phyloP scores from a whole-genome alignment of 805 yeast genomes.

The Candida lessepsii region DNA sequence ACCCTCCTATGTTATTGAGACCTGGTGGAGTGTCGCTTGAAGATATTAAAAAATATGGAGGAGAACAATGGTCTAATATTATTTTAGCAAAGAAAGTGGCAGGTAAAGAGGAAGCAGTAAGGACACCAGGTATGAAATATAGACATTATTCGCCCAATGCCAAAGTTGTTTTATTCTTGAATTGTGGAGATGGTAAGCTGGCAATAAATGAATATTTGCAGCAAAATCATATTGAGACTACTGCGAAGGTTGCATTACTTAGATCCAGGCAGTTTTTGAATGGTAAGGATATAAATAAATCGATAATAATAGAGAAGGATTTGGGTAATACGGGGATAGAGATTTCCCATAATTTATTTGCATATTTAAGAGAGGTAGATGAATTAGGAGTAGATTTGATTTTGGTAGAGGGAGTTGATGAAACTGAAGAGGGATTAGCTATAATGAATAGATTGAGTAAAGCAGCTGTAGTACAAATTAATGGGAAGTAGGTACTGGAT shows the following conservation, averaged over 20 bases:
- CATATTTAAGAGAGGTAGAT: slow-evolving; percentile 73
- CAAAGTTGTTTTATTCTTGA: slow-evolving; percentile 64
- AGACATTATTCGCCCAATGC: slow-evolving; percentile 93
- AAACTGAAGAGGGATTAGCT: slow-evolving; percentile 81
- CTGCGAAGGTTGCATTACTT: slow-evolving; percentile 50
- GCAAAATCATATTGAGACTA: slow-evolving; percentile 14
- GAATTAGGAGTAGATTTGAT: slow-evolving; percentile 64
- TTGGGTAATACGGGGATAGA: slow-evolving; percentile 52
- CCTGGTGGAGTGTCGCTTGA: slow-evolving; percentile 94
- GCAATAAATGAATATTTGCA: slow-evolving; percentile 30
- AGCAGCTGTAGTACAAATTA: slow-evolving; percentile 64
- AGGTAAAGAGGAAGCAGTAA: slow-evolving; percentile 62
- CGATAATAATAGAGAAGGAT: slow-evolving; percentile 27
- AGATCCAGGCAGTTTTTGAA: slow-evolving; percentile 37
- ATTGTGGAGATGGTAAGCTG: slow-evolving; percentile 43
- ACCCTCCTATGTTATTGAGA: slow-evolving; percentile 83
- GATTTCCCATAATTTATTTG: slow-evolving; percentile 75
- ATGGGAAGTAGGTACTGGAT: not conserved
- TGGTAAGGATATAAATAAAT: slow-evolving; percentile 18
- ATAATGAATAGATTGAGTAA: slow-evolving; percentile 88
- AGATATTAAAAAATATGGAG: slow-evolving; percentile 65
- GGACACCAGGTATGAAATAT: slow-evolving; percentile 98
- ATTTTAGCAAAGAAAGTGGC: slow-evolving; percentile 65
- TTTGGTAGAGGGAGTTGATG: slow-evolving; percentile 79
- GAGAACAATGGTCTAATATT: slow-evolving; percentile 62